A percentile compares a stretch with the other conserved stretches of the same genome.
These are phyloP conservation scores for Pistacia atlantica DNA, from an alignment of 345 rosid genomes.

Conservation along the genomic window DNA sequence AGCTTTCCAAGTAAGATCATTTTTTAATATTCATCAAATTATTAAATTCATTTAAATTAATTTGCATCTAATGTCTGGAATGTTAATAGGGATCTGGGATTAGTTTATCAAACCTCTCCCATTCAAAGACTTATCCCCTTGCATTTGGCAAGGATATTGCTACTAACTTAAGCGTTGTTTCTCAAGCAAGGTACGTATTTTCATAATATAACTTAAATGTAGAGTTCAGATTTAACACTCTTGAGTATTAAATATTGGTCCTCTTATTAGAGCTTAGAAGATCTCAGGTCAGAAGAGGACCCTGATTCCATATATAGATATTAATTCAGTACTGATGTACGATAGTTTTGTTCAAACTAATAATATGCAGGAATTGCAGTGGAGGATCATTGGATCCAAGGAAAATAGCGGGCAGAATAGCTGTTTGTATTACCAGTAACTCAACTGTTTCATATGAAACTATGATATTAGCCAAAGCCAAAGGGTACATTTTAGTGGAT, in stretches of 20 bases:
- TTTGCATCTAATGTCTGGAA: background rate
- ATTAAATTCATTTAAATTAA: background rate
- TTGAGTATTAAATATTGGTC: too few species aligned
- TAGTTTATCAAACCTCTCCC: constrained; percentile 52
- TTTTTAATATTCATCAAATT: too few species aligned
- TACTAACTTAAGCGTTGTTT: constrained; percentile 41
- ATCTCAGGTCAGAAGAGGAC: constrained; percentile 1
- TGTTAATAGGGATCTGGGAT: constrained; percentile 58
- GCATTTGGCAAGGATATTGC: constrained; percentile 59
- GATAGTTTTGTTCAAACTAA: too few species aligned
- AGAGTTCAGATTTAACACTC: too few species aligned
- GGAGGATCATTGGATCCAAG: too few species aligned
- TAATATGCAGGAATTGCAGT: too few species aligned
- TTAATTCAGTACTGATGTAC: constrained; percentile 13
- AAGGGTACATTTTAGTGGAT: constrained; percentile 59
- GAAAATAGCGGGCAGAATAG: too few species aligned
- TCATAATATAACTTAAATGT: too few species aligned
- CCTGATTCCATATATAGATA: too few species aligned
- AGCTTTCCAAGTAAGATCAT: constrained; percentile 33
- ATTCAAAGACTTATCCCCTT: constrained; percentile 49
- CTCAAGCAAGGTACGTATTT: constrained; percentile 55
- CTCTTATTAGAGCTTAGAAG: constrained; percentile 31
- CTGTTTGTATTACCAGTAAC: background rate
- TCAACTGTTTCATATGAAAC: constrained; percentile 27
- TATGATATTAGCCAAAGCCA: constrained; percentile 42